Conservation (phyloP, 2,329 filamentous ascomycete species). For the Ilyonectria sp. region DNA sequence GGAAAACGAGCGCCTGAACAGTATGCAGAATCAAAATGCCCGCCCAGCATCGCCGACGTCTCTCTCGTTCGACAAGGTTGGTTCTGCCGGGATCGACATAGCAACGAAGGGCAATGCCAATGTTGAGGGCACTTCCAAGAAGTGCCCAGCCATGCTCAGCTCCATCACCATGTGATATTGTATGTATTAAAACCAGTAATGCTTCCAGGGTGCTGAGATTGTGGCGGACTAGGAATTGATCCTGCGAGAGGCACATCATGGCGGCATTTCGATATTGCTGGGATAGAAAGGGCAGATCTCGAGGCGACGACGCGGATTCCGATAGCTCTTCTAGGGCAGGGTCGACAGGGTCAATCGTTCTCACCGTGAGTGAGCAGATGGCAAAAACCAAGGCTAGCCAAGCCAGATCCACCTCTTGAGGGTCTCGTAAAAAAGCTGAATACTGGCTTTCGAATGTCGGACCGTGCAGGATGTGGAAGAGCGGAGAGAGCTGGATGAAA, state of each 20-base stretch:
- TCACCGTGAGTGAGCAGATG: conserved; percentile 33
- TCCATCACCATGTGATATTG: too few relatives aligned
- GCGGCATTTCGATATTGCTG: conserved; percentile 24
- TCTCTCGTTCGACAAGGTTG: too few relatives aligned
- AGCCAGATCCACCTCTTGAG: conserved; percentile 17
- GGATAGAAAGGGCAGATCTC: not conserved
- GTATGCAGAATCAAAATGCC: too few relatives aligned
- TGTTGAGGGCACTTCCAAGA: too few relatives aligned
- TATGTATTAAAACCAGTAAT: too few relatives aligned
- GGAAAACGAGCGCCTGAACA: too few relatives aligned
- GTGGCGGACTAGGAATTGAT: not conserved
- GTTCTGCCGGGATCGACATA: too few relatives aligned
- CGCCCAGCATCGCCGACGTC: too few relatives aligned
- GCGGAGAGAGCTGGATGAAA: conserved; percentile 10
- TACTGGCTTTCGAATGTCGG: conserved; percentile 39
- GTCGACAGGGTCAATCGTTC: conserved; percentile 27
- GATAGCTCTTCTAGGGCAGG: conserved; percentile 24
- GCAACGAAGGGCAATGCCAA: too few relatives aligned
- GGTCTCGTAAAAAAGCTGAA: conserved; percentile 19
- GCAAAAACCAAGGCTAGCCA: conserved; percentile 39
- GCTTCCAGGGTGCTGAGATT: too few relatives aligned
- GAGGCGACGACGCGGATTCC: conserved; percentile 1
- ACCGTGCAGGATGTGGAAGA: conserved; percentile 39
- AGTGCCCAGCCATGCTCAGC: too few relatives aligned
- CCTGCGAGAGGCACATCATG: conserved; percentile 32